Evolutionary conservation across 495 filamentous ascomycete genomes (phyloP), one percentile per base, ranked within the genome.

Genomic region (Penicillium desertorum): DNA sequence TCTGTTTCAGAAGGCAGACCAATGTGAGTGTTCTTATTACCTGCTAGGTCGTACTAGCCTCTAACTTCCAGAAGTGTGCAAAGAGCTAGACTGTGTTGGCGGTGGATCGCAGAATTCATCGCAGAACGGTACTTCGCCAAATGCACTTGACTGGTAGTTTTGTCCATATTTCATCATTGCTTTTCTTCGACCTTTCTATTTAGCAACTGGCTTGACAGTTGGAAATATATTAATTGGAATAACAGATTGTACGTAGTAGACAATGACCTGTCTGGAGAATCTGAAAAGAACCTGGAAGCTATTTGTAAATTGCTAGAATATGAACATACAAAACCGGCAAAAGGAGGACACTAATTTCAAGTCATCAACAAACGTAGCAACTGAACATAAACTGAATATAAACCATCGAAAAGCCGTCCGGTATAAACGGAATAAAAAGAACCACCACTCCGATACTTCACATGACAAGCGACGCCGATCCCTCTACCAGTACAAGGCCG

Each of bases 1-100:
- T 1, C 61, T 61, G 22, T 76, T 72, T 47, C 64, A 72, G 20
- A 65, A 69, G 29, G 72, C 72, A 16, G 71, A 76, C 19, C 65
- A 76, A 42, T 45, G 72, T 76, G 25, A 61, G 72, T 67, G 1
- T 5, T 14, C 11, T 12, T 2, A 22, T 5, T n/a, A 23, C 1
- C 11, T 17, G 5, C 19, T 37, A 2, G 4, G 6, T 17, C 11
- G 7, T 2, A 36, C 1, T 39, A 9, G 3, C 6, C 43, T 30
- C 11, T 62, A 14, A 48, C 8, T 2, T 5, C 20, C 12, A 25
- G 1, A 30, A 75, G 72, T 75, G 23, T 75, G 72, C 56, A 70
- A 70, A 44, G 65, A 71, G n/a, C 47, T 75, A 10, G 70, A 75
- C 20, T 75, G 72, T 44, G 45, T 46, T 8, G 49, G 50, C 11